Evolutionary conservation across 75 land plant species (phyloP).

Genomic region (Chamaecyparis obtusa): DNA sequence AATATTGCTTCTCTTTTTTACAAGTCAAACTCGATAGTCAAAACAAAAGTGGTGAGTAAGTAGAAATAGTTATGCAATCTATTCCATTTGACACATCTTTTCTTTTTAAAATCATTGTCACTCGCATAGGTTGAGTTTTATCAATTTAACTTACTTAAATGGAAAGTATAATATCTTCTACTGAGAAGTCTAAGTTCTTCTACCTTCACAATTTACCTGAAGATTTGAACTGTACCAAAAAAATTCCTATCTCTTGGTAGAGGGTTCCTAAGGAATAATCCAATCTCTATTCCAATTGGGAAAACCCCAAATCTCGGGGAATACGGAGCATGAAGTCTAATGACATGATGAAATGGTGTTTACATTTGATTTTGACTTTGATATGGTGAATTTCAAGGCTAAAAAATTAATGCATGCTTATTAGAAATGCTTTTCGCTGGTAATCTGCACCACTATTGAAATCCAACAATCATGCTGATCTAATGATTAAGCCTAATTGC

Average conservation of each 20-base stretch:
- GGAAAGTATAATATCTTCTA: background rate
- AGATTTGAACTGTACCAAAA: background rate
- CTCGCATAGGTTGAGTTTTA: background rate
- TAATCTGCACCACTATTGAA: too few relatives aligned
- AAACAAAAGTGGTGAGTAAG: background rate
- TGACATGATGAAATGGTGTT: background rate
- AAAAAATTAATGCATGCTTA: background rate
- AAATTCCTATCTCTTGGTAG: background rate
- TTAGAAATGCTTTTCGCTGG: background rate
- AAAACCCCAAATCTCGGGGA: background rate
- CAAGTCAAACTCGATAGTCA: background rate
- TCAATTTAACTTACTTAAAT: background rate
- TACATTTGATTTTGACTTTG: background rate
- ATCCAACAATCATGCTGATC: too few relatives aligned
- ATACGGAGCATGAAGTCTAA: background rate
- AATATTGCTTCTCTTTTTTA: too few relatives aligned
- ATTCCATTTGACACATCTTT: too few relatives aligned
- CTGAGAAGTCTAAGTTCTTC: background rate
- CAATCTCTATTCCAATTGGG: background rate
- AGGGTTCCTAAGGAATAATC: background rate
- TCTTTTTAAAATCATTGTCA: background rate
- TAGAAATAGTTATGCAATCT: background rate
- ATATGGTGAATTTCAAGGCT: background rate
- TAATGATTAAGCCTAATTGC: too few relatives aligned
- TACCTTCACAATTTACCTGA: background rate